phyloP scores from a whole-genome alignment of 2,329 filamentous ascomycete species.

The Diaporthe australafricana region DNA sequence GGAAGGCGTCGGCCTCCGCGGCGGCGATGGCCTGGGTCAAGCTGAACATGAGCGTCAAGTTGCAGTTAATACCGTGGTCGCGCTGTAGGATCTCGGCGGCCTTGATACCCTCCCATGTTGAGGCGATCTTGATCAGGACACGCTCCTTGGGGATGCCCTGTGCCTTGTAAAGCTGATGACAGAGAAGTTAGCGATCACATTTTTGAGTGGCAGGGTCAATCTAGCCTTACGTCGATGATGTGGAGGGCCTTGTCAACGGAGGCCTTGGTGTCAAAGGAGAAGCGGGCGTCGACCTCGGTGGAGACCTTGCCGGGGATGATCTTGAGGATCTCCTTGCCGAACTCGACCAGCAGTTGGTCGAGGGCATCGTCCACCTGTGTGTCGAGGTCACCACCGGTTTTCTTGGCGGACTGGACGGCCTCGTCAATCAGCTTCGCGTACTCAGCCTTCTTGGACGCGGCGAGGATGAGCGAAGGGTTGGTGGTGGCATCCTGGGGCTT shows the following conservation, averaged over 20 bases:
- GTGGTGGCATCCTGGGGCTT: conserved; percentile 99
- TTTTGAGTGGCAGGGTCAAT: neutral
- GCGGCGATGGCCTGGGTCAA: conserved; percentile 93
- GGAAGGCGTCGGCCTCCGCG: conserved; percentile 94
- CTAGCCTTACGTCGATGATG: conserved; percentile 84
- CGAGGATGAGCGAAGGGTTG: conserved; percentile 98
- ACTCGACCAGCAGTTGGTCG: conserved; percentile 95
- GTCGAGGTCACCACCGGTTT: conserved; percentile 70
- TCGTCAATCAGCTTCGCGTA: conserved; percentile 92
- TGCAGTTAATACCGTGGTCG: conserved; percentile 97
- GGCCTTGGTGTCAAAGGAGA: conserved; percentile 94
- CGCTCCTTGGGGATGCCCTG: conserved; percentile 93
- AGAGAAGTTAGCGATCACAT: conserved; percentile 27
- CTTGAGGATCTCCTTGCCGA: conserved; percentile 96
- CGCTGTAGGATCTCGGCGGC: conserved; percentile 96
- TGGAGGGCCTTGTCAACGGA: conserved; percentile 96
- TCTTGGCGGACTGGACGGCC: conserved; percentile 88
- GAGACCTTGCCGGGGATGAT: conserved; percentile 99
- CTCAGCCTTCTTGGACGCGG: conserved; percentile 97
- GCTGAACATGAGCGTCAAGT: conserved; percentile 99
- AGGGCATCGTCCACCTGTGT: conserved; percentile 90
- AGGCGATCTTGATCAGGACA: conserved; percentile 97
- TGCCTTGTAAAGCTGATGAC: conserved; percentile 86
- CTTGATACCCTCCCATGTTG: conserved; percentile 99
- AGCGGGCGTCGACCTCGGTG: conserved; percentile 95